Evolutionary conservation across 2,329 filamentous ascomycete genomes (phyloP), one percentile per base, ranked within the genome.

Genomic region (Colletotrichum lentis): DNA sequence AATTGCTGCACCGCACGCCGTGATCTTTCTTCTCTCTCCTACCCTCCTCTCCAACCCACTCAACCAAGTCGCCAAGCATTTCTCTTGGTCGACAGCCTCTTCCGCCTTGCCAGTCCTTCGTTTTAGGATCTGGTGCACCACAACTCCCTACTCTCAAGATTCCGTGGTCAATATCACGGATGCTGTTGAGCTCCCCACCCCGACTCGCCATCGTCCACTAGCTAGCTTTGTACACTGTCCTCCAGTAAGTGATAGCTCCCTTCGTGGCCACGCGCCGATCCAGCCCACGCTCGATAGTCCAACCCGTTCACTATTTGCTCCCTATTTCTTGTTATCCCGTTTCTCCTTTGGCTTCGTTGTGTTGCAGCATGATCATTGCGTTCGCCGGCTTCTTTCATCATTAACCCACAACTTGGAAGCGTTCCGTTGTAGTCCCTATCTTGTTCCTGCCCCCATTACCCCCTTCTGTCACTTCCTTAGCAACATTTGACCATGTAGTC

Each of bases 241-340:
- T 27, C 62, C 24, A 41, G 66, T 69, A 61, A 66, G 66, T 47
- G 27, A 24, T 41, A 69, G 62, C 56, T 69, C 41, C 37, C 50
- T 55, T 56, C 62, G 22, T 56, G 54, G 57, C 35, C 54, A 35
- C 24, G 47, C 31, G 46, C 22, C 12, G 43, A 11, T n/a, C 35
- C 22, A 44, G 49, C 27, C 49, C 24, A 24, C 47, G 20, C 22
- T 39, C 50, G 6, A 61, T 39, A 50, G 27, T 54, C 20, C n/a
- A 41, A 47, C 18, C 39, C 31, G 3, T 43, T 53, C 46, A 53
- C 37, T 39, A 24, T 31, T 16, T 7, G 31, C 43, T 27, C 54
- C 35, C 47, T 37, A 14, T 54, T 53, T 22, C 37, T 55, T 62
- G 20, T 27, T 31, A 16, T 47, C n/a, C 35, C 49, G 24, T 41